Percentiles rank a stretch among this genome's conserved stretches.
These are phyloP conservation scores for Triangularia verruculosa DNA, from an alignment of 2,329 filamentous ascomycete species.

Conservation along the genomic window DNA sequence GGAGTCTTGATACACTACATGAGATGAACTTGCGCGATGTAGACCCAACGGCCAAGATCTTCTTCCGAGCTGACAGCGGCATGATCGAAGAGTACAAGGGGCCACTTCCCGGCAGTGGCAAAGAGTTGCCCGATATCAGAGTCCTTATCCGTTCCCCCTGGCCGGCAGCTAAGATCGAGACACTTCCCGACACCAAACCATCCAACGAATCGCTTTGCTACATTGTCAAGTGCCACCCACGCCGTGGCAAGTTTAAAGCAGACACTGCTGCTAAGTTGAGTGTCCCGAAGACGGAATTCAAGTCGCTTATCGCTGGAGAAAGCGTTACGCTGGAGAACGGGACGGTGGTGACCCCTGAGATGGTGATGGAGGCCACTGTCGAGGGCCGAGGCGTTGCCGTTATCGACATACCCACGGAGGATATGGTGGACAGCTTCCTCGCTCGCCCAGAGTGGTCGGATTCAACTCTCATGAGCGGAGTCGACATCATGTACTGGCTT, in stretches of 20 bases:
- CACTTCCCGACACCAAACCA: conserved; percentile 66
- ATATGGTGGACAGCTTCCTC: conserved; percentile 69
- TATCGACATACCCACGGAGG: conserved; percentile 69
- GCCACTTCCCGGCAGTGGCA: conserved; percentile 54
- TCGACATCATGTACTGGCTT: conserved; percentile 76
- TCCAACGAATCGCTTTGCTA: conserved; percentile 75
- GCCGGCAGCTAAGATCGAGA: conserved; percentile 64
- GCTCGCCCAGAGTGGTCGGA: conserved; percentile 69
- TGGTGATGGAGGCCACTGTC: conserved; percentile 70
- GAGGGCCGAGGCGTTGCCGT: conserved; percentile 74
- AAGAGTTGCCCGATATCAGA: conserved; percentile 58
- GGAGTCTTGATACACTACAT: conserved; percentile 67
- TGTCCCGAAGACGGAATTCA: conserved; percentile 58
- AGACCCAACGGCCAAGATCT: conserved; percentile 66
- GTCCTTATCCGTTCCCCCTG: conserved; percentile 75
- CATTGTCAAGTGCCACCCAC: conserved; percentile 71
- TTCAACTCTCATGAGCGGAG: conserved; percentile 60
- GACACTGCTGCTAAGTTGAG: conserved; percentile 62
- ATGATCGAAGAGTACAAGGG: conserved; percentile 68
- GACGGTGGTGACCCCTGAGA: conserved; percentile 72
- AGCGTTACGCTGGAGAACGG: conserved; percentile 64
- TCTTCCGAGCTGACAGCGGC: conserved; percentile 62
- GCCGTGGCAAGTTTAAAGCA: conserved; percentile 77
- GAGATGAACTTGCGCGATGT: conserved; percentile 66
- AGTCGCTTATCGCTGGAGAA: conserved; percentile 58